These are phyloP conservation scores for Penicillium macrosclerotiorum DNA, from an alignment of 495 filamentous ascomycete genomes.

Conservation along the genomic window DNA sequence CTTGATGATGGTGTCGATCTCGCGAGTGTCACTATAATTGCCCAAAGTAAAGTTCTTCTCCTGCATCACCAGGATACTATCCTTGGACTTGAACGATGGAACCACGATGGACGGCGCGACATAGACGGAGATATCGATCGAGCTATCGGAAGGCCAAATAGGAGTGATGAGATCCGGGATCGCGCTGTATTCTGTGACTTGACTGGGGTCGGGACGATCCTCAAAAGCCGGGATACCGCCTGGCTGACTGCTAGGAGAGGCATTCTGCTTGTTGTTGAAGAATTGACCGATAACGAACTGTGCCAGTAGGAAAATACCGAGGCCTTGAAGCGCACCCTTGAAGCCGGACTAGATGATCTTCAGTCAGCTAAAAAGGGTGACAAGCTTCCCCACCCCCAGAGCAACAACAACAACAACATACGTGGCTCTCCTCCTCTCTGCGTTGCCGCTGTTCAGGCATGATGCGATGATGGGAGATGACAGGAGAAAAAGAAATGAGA, in stretches of 20 bases:
- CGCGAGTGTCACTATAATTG: slow-evolving; percentile 74
- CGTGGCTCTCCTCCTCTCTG: slow-evolving; percentile 35
- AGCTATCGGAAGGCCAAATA: slow-evolving; percentile 79
- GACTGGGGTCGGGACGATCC: slow-evolving; percentile 56
- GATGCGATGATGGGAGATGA: slow-evolving; percentile 18
- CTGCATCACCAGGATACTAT: slow-evolving; percentile 62
- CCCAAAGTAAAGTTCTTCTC: slow-evolving; percentile 82
- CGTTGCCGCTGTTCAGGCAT: slow-evolving; percentile 48
- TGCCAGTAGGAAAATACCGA: slow-evolving; percentile 66
- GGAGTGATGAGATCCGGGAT: slow-evolving; percentile 77
- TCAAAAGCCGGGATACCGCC: slow-evolving; percentile 62
- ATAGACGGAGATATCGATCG: slow-evolving; percentile 81
- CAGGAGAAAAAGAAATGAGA: slow-evolving; percentile 22
- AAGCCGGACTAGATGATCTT: slow-evolving; percentile 47
- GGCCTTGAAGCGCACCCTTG: slow-evolving; percentile 58
- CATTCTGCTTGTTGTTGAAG: slow-evolving; percentile 49
- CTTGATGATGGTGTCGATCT: slow-evolving; percentile 71
- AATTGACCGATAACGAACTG: slow-evolving; percentile 63
- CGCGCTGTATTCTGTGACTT: slow-evolving; percentile 65
- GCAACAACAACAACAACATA: slow-evolving; percentile 24
- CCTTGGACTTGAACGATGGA: slow-evolving; percentile 59
- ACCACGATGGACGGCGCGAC: slow-evolving; percentile 71
- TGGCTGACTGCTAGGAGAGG: slow-evolving; percentile 43
- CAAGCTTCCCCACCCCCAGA: neutral
- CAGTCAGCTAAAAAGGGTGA: slow-evolving; percentile 16